These are phyloP conservation scores for Ophiosphaerella korrae DNA, from an alignment of 2,329 filamentous ascomycete genomes.

Conservation along the genomic window DNA sequence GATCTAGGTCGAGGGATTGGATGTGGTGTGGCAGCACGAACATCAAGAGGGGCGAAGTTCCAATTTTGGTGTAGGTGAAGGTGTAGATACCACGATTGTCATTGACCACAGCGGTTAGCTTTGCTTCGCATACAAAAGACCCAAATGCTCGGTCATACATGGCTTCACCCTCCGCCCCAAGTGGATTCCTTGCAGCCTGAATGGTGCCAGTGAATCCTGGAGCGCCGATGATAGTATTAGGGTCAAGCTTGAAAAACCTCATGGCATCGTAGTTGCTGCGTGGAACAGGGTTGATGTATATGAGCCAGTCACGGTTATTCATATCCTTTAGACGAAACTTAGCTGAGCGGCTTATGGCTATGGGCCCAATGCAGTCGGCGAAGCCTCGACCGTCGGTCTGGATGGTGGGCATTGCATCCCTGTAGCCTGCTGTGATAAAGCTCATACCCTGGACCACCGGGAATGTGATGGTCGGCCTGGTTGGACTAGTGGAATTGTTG, in stretches of 20 bases:
- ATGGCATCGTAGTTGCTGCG: constrained; percentile 62
- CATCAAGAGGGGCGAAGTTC: constrained; percentile 74
- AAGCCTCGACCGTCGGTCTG: constrained; percentile 75
- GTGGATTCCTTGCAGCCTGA: constrained; percentile 80
- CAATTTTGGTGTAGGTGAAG: constrained; percentile 74
- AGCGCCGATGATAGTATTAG: constrained; percentile 67
- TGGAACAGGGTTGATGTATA: constrained; percentile 69
- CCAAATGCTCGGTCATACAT: constrained; percentile 78
- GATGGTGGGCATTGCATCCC: constrained; percentile 71
- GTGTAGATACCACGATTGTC: constrained; percentile 68
- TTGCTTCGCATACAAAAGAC: constrained; percentile 70
- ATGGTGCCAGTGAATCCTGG: constrained; percentile 75
- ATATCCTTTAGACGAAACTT: constrained; percentile 79
- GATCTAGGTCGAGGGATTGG: constrained; percentile 69
- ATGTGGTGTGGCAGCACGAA: constrained; percentile 88
- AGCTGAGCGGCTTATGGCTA: constrained; percentile 66
- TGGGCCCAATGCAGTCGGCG: constrained; percentile 63
- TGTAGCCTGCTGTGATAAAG: constrained; percentile 80
- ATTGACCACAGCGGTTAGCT: constrained; percentile 66
- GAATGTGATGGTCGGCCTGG: constrained; percentile 69
- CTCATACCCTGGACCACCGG: constrained; percentile 89
- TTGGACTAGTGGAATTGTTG: constrained; percentile 54
- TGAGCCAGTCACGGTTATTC: constrained; percentile 71
- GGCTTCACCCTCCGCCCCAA: constrained; percentile 62
- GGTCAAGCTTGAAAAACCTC: constrained; percentile 66